Evolutionary conservation across 495 filamentous ascomycete genomes (phyloP), one percentile per base, ranked within the genome.

Genomic region (Aspergillus ostianus): DNA sequence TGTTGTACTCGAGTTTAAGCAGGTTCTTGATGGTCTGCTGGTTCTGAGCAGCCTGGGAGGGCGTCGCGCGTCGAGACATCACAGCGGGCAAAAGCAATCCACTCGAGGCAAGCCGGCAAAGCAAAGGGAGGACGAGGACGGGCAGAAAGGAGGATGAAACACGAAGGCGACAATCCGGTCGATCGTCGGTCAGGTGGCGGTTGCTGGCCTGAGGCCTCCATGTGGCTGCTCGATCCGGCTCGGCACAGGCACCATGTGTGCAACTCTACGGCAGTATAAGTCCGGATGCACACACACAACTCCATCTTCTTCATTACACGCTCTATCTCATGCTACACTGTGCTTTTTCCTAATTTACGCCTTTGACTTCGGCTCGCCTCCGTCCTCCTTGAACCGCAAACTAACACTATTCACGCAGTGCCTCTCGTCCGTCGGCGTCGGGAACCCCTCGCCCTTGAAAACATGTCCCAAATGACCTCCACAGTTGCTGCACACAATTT

Each of bases 361-460:
- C 59, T 78, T 75, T 18, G 69, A 69, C 65, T 74, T 68, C 41
- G 56, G 62, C 29, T 80, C 78, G 47, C 58, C 64, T 18, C 80
- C 78, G 63, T 86, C 88, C 48, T 87, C 83, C 21, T 71, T 77
- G 71, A 98, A 98, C 56, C 83, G 93, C 77, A 98, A 79, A 72
- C 90, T 95, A 20, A 98, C 74, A 63, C 91, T 94, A 70, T 98
- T 98, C 52, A 98, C 94, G 72, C 94, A 98, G 77, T 98, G 94
- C 53, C 94, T 79, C 85, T 98, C 93, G 73, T 98, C 90, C 50
- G 93, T 97, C 48, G 94, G 92, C 18, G 91, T 97, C 10, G 80
- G 70, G 73, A 87, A 96, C 45, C 92, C 91, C 73, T 98, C 94
- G 8, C 94, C 94, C 80, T 96, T 95, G 69, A 98, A 98, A 41